Conservation (phyloP, 768 basidiomycete genomes). For the Mrakia blollopis region DNA sequence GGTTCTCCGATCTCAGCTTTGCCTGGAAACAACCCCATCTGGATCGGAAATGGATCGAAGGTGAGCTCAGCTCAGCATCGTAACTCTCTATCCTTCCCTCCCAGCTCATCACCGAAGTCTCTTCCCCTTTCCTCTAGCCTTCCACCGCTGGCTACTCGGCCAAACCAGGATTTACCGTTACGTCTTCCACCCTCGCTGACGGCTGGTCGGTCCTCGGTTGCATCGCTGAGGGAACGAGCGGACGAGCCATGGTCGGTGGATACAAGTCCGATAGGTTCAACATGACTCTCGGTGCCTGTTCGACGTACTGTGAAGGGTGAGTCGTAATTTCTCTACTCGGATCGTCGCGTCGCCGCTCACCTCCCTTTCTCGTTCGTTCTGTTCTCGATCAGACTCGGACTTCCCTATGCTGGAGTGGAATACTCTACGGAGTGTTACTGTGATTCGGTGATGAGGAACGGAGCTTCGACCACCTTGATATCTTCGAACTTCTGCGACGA, state of each 20-base stretch:
- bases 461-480: conserved; percentile 41
- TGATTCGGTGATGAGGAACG: conserved; percentile 40
- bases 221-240: conserved; percentile 41
- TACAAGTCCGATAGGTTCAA: conserved; percentile 35
- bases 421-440: conserved; percentile 43
- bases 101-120: background rate
- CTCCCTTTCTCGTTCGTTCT: conserved; percentile 5
- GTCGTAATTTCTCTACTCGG: background rate
- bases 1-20: conserved; percentile 37
- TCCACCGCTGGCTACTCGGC: conserved; percentile 37
- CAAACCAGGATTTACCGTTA: conserved; percentile 33
- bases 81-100: background rate
- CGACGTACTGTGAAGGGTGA: conserved; percentile 20
- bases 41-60: conserved; percentile 40
- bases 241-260: conserved; percentile 39
- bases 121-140: conserved; percentile 21
- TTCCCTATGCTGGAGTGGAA: conserved; percentile 42
- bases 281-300: conserved; percentile 41
- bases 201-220: conserved; percentile 42
- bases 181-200: conserved; percentile 38
- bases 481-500: conserved; percentile 37
- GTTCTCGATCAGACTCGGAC: conserved; percentile 27
- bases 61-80: background rate
- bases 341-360: conserved; percentile 34
- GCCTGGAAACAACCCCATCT: conserved; percentile 42